Evolutionary conservation across 1,139 yeast species (phyloP).

Genomic region (Groenewaldozyma auringiensis): DNA sequence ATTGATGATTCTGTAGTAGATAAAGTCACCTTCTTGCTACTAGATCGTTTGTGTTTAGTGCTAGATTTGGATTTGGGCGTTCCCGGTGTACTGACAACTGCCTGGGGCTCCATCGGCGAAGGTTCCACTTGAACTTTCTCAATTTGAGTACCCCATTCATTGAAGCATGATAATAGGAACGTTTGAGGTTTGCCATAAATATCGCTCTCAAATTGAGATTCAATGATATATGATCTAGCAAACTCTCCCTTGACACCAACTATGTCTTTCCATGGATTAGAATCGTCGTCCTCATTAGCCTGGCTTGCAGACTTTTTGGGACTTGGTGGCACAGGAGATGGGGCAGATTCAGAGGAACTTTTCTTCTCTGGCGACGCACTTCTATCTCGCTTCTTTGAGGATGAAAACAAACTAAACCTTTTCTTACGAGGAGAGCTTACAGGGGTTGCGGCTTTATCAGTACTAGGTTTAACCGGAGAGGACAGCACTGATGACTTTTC

Average conservation of each 20-base stretch:
- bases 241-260: constrained; percentile 83
- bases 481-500: constrained; percentile 1
- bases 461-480: constrained; percentile 8
- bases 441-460: too few relatives aligned
- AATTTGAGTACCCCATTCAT: constrained; percentile 57
- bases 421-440: constrained; percentile 15
- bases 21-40: constrained; percentile 2
- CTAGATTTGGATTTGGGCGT: not conserved
- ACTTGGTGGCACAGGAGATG: constrained; percentile 5
- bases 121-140: not conserved
- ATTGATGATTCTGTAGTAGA: not conserved
- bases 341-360: too few relatives aligned
- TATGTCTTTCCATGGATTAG: constrained; percentile 29
- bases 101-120: not conserved
- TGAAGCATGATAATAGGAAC: constrained; percentile 56
- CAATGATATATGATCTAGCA: constrained; percentile 66
- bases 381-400: constrained; percentile 17
- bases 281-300: not conserved
- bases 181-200: constrained; percentile 49
- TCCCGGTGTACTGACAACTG: not conserved
- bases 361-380: constrained; percentile 4
- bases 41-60: not conserved
- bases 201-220: constrained; percentile 52
- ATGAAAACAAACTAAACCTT: constrained; percentile 13
- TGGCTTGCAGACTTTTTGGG: constrained; percentile 2